Base-by-base conservation (phyloP, 257 asterid species). In the Primulina tabacum region DNA sequence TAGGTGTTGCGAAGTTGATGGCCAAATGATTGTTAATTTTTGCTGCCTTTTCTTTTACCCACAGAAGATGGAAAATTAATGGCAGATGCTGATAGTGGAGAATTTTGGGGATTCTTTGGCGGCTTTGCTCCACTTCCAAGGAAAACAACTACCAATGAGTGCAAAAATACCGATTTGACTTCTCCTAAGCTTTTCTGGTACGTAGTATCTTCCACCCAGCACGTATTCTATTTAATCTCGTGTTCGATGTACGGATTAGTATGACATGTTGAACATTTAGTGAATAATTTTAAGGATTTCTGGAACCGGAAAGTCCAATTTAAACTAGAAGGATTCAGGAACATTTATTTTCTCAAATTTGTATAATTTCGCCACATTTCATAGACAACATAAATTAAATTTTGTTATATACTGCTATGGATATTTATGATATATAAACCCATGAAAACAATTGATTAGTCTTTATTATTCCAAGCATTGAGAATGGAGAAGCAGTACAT, bases 91-190 rank as follows among this genome's bases (percentile, higher is more conserved):
- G 96, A 85, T 24, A 82, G 84, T 47, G 97, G 97, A 58, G 97
- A 91, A 69, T 91, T 91, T 79, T 91, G 97, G 97, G 85, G 84
- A 78, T 75, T 89, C 47, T 91, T 91, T 71, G 97, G 97, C 59
- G 97, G 97, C 55, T 91, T 87, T 82, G 97, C 97, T 79, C 97
- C 97, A 67, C 90, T 91, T 72, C 95, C 96, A 2, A 86, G 80
- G 81, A 88, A 87, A 74, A 55, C 82, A 28, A 61, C 80, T 28
- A 62, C 69, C 28, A 67, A 67, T 59, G 76, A 75, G 72, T 11
- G 76, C 38, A 74, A 75, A 30, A 64, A 64, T 63, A 34, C 75
- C 14, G 75, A 29, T 8, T 70, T 29, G 62, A 53, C 55, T 55
- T 40, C 85, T 32, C 26, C 71, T 64, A 85, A 85, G 82, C 84